Evolutionary conservation across 345 rosid genomes (phyloP), one percentile per base, ranked within the genome.

Genomic region (Psidium guajava): DNA sequence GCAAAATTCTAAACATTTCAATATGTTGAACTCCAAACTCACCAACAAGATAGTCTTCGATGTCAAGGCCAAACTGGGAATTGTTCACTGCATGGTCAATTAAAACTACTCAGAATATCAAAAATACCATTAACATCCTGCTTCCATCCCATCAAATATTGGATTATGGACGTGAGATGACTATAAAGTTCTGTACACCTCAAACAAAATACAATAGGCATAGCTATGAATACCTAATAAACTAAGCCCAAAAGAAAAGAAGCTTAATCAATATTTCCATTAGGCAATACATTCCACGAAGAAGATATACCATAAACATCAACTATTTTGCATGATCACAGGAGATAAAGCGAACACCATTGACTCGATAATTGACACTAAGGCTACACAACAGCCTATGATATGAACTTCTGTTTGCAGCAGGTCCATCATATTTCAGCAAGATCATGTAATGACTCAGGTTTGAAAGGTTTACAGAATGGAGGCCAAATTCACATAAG

Each of bases 11-110:
- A 69, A 36, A 18, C 47, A 69, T 18, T 18, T 18, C 25, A 15
- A 82, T 22, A 20, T 6, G 28, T 8, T 81, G 77, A 64, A 61
- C 42, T 53, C 73, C 74, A 55, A 61, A 90, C 95, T 87, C 88
- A 94, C 99, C 99, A 86, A 93, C 87, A 82, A 96, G 98, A 90
- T 96, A 97, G 87, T 97, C 99, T 91, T 96, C 99, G 24, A 94
- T 85, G 86, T 97, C 99, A 92, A 97, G 88, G 50, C 91, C 88
- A 86, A 95, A 94, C 86, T 92, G 95, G 27, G 93, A 86, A 88
- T 87, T 86, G 84, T 91, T 93, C 92, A 97, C 99, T 97, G 94
- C 88, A 89, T 69, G 51, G 75, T 61, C 84, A 86, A 27, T 74
- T 75, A 82, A 58, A 85, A 59, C 44, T 64, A 69, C 47, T 87